A percentile compares a stretch with the other conserved stretches of the same genome.
phyloP scores from a whole-genome alignment of 2,329 filamentous ascomycete species.

The Penicillium sp. region DNA sequence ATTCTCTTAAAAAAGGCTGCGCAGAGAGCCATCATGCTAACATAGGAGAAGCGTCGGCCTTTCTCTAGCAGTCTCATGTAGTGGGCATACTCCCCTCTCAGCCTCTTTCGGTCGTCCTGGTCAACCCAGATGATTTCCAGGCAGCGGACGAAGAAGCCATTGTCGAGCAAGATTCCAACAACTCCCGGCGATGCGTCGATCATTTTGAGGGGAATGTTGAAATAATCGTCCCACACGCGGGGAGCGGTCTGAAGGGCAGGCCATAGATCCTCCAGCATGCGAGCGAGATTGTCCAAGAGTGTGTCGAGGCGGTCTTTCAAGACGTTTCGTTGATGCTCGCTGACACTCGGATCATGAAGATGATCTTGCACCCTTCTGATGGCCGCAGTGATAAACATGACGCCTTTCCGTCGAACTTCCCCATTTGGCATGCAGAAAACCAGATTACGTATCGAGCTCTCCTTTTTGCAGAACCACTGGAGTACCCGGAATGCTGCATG shows the following conservation, averaged over 20 bases:
- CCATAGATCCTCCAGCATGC: slow-evolving; percentile 56
- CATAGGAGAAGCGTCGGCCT: slow-evolving; percentile 44
- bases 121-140: slow-evolving; percentile 61
- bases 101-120: slow-evolving; percentile 43
- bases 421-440: slow-evolving; percentile 58
- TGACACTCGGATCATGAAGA: slow-evolving; percentile 21
- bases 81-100: slow-evolving; percentile 51
- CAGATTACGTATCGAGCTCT: slow-evolving; percentile 58
- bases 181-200: slow-evolving; percentile 58
- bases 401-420: slow-evolving; percentile 51
- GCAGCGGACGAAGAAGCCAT: slow-evolving; percentile 56
- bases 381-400: slow-evolving; percentile 50
- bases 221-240: slow-evolving; percentile 71
- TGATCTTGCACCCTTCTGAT: slow-evolving; percentile 51
- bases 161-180: slow-evolving; percentile 54
- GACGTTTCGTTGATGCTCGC: slow-evolving; percentile 23
- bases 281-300: slow-evolving; percentile 35
- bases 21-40: slow-evolving; percentile 42
- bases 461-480: slow-evolving; percentile 55
- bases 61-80: slow-evolving; percentile 44
- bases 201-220: slow-evolving; percentile 64
- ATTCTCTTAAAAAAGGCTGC: slow-evolving; percentile 36
- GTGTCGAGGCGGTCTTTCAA: slow-evolving; percentile 27
- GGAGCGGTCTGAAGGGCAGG: slow-evolving; percentile 56
- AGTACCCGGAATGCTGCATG: slow-evolving; percentile 57